Conservation (phyloP, 768 basidiomycete species). For the Lactifluus rugatus region DNA sequence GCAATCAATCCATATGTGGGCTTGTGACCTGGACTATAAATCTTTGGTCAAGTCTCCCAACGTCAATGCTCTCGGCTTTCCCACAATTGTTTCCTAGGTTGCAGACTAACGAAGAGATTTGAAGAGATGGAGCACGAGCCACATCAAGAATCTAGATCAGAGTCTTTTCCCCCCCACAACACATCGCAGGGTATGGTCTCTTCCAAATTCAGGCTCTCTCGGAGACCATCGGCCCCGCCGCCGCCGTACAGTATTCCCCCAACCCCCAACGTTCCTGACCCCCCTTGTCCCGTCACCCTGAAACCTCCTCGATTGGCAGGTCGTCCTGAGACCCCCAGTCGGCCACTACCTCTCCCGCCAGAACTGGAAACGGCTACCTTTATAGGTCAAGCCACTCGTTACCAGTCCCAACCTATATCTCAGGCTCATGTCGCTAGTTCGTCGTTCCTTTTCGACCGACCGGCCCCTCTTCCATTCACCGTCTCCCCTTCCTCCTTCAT, state of each 20-base stretch:
- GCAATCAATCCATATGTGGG: background rate
- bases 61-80: background rate
- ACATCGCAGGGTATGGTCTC: background rate
- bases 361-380: background rate
- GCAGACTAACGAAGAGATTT: background rate
- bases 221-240: background rate
- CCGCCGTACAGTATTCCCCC: background rate
- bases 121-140: background rate
- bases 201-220: background rate
- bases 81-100: background rate
- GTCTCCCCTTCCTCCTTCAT: background rate
- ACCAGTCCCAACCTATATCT: background rate
- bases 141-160: background rate
- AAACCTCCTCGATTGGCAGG: background rate
- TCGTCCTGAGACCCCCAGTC: background rate
- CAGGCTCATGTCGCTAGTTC: background rate
- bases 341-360: background rate
- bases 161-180: background rate
- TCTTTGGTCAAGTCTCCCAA: background rate
- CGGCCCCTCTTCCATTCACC: background rate
- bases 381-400: background rate
- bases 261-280: background rate
- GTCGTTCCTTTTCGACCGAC: background rate
- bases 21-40: background rate
- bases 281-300: background rate